Evolutionary conservation across 1,284 basidiomycete genomes (phyloP).

Genomic region (Tausonia pullulans): DNA sequence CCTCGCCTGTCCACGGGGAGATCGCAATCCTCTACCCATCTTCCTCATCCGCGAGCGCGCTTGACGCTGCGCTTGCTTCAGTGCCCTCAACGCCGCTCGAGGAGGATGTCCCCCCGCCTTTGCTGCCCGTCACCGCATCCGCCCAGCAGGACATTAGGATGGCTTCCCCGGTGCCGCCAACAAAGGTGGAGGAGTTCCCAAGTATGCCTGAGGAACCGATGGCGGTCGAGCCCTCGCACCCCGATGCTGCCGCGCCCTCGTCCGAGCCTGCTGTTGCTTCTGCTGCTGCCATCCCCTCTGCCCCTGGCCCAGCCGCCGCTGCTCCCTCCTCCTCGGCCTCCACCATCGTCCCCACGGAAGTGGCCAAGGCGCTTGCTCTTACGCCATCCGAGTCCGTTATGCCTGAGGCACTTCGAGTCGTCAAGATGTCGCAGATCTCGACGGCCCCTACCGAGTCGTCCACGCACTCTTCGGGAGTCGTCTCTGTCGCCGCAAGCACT

Average conservation of each 20-base stretch:
- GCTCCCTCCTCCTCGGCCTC: too few species aligned
- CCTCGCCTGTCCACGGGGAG: constrained; percentile 10
- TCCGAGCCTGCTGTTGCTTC: constrained; percentile 17
- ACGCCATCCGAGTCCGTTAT: too few species aligned
- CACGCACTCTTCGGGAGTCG: too few species aligned
- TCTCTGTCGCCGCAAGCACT: too few species aligned
- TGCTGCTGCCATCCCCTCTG: background rate
- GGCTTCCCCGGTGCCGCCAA: background rate
- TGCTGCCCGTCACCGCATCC: background rate
- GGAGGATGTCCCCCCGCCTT: background rate
- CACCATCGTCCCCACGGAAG: too few species aligned
- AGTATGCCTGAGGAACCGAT: background rate
- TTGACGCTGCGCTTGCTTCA: too few species aligned
- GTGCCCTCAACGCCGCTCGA: too few species aligned
- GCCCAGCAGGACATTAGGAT: constrained; percentile 12
- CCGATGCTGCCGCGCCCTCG: constrained; percentile 9
- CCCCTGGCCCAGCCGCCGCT: too few species aligned
- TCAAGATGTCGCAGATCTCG: background rate
- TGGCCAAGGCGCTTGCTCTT: too few species aligned
- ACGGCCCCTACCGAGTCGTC: background rate
- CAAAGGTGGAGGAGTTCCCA: background rate
- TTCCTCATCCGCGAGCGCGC: too few species aligned
- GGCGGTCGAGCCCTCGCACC: constrained; percentile 2
- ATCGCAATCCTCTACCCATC: background rate
- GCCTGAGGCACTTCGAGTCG: too few species aligned